These are phyloP conservation scores for Aspergillus eucalypticola DNA, from an alignment of 2,329 filamentous ascomycete species.

Conservation along the genomic window DNA sequence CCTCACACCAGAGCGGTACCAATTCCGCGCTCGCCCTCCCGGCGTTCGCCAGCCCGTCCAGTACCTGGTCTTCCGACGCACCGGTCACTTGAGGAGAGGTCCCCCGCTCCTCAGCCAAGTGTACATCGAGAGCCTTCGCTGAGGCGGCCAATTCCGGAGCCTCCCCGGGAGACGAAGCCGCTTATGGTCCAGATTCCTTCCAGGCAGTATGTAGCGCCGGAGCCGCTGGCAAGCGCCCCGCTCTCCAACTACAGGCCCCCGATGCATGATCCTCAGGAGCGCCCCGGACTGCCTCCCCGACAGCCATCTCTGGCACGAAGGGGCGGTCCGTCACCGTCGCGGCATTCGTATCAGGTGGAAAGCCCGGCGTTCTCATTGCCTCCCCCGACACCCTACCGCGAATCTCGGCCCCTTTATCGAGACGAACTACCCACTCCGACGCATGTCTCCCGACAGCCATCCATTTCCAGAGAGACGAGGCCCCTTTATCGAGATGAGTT, in stretches of 20 bases:
- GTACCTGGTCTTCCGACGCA: slow-evolving; percentile 29
- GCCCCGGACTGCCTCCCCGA: slow-evolving; percentile 53
- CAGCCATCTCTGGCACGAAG: slow-evolving; percentile 26
- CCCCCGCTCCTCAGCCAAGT: slow-evolving; percentile 19
- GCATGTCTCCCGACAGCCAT: slow-evolving; percentile 29
- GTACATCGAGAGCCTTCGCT: slow-evolving; percentile 32
- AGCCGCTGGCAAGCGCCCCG: slow-evolving; percentile 30
- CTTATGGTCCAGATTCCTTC: slow-evolving; percentile 36
- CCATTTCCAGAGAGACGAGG: slow-evolving; percentile 19
- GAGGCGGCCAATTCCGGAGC: slow-evolving; percentile 27
- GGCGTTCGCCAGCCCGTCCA: slow-evolving; percentile 22
- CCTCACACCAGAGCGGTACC: slow-evolving; percentile 16
- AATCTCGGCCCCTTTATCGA: slow-evolving; percentile 14
- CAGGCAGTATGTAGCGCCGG: slow-evolving; percentile 21
- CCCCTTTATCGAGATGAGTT: slow-evolving; percentile 19
- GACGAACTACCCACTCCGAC: slow-evolving; percentile 23
- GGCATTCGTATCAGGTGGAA: slow-evolving; percentile 14
- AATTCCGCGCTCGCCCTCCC: slow-evolving; percentile 22
- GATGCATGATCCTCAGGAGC: slow-evolving; percentile 41
- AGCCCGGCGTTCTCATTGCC: slow-evolving; percentile 2
- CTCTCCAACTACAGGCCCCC: slow-evolving; percentile 38
- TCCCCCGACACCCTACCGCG: slow-evolving; percentile 15
- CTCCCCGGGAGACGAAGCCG: slow-evolving; percentile 32
- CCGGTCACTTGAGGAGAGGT: slow-evolving; percentile 32
- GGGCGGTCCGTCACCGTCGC: slow-evolving; percentile 26